Evolutionary conservation across 768 basidiomycete genomes (phyloP), one percentile per base, ranked within the genome.

Genomic region (Pleurotus eryngii): DNA sequence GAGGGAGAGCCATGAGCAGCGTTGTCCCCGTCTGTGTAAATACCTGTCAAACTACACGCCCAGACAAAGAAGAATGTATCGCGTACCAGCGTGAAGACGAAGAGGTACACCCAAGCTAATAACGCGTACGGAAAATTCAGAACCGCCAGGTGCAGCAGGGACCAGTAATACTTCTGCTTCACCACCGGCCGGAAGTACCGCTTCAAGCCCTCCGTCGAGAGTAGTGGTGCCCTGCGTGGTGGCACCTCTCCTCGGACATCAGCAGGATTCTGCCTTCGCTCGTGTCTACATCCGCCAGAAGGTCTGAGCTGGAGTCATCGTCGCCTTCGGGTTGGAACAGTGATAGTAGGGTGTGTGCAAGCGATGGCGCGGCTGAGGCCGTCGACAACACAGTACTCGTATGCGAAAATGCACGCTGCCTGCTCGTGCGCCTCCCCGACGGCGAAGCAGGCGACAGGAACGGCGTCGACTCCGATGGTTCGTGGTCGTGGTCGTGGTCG

Each of bases 71-170:
- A n/a, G 30, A 47, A 53, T 39, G 57, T 17, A 49, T n/a, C 40
- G 76, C 86, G 63, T 63, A 91, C 90, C 70, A 93, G 71, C 0
- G 90, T 92, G 64, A 92, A 88, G 9, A 90, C 83, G 63, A 92
- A 90, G 14, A 89, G 74, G 66, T 83, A 92, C 8, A 90, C 66
- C 85, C 87, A 92, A n/a, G 88, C 86, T n/a, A 75, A 66, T 58
- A 92, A 70, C 14, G 88, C 88, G 63, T 81, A 92, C 0, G 90
- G 90, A 64, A 93, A 90, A 70, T 93, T 92, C 63, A 92, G 47
- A 22, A 88, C 73, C 42, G 84, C 66, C 18, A 93, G 76, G 67
- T 93, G 91, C 55, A 90, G 79, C 24, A 89, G 68, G 0, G 89
- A 73, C 22, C 76, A 69, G 62, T 86, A 89, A 64, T 92, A 92